Evolutionary conservation across 164 flowering plant species (phyloP).

Genomic region (Cinnamomum micranthum): DNA sequence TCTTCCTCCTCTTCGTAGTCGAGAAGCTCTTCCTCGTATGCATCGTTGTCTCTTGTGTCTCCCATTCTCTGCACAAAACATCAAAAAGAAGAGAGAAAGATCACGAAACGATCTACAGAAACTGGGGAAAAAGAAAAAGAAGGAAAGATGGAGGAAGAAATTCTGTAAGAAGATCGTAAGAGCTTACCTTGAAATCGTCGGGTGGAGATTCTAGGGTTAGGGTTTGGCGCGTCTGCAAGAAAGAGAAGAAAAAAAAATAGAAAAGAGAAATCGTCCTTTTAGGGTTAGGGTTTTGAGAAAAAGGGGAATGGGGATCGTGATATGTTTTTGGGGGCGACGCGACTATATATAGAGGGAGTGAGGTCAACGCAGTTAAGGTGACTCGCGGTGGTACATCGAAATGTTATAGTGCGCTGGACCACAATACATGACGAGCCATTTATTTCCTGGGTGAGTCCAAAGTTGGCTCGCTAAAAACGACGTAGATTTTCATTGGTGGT

Average conservation of each 20-base stretch:
- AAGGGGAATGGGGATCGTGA: no score
- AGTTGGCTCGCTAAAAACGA: no score
- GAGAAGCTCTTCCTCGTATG: constrained; percentile 95
- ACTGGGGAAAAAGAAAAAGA: not conserved
- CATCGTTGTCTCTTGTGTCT: constrained; percentile 76
- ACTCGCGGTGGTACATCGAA: no score
- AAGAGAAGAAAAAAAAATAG: not conserved
- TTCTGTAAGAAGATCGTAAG: not conserved
- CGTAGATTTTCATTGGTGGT: no score
- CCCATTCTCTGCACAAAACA: constrained; percentile 36
- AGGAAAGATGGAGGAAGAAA: not conserved
- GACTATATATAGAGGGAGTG: no score
- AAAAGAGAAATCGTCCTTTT: no score
- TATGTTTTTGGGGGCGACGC: no score
- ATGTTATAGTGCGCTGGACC: no score
- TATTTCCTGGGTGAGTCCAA: no score
- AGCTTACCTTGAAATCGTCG: not conserved
- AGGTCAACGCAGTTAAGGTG: no score
- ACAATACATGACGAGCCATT: no score
- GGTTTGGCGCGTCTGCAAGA: constrained; percentile 1
- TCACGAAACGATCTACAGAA: not conserved
- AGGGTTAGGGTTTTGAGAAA: no score
- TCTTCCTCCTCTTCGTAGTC: constrained; percentile 98
- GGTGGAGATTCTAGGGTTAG: not conserved
- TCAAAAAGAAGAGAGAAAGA: not conserved